A percentile compares a stretch with the other conserved stretches of the same genome.
Evolutionary conservation across 2,329 filamentous ascomycete species (phyloP).

Genomic region (Hypoxylon sp.): DNA sequence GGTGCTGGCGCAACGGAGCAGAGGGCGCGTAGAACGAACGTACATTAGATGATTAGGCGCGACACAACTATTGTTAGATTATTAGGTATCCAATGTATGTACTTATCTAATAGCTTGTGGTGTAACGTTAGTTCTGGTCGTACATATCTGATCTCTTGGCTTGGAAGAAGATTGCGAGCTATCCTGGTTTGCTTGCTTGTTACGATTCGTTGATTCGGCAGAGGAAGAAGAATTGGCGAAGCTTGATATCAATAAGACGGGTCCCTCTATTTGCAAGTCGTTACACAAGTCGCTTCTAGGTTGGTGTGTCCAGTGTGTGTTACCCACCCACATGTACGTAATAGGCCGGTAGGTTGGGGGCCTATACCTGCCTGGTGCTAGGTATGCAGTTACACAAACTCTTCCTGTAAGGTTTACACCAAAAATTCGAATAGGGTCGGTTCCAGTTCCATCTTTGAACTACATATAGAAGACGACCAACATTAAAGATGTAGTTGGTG

Average conservation of each 20-base stretch:
- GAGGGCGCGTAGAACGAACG: conserved; percentile 22
- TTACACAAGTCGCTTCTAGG: conserved; percentile 2
- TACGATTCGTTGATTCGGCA: conserved; percentile 5
- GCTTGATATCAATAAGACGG: neutral
- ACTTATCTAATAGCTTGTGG: conserved; percentile 7
- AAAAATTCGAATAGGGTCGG: neutral
- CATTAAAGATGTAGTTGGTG: neutral
- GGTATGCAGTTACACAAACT: neutral
- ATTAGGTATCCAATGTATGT: neutral
- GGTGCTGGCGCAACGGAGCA: conserved; percentile 25
- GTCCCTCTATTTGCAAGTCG: neutral
- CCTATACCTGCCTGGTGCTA: neutral
- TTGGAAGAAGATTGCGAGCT: conserved; percentile 39
- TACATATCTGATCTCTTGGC: neutral
- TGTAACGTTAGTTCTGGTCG: conserved; percentile 21
- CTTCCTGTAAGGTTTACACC: neutral
- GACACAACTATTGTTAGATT: conserved; percentile 25
- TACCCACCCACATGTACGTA: too few species aligned
- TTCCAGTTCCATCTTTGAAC: neutral
- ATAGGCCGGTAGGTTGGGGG: neutral
- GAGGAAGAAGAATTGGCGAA: conserved; percentile 11
- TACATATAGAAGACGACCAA: too few species aligned
- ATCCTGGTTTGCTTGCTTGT: conserved; percentile 25
- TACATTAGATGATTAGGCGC: conserved; percentile 38
- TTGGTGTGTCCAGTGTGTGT: conserved; percentile 10